Percentiles rank a stretch among this genome's conserved stretches.
These are phyloP conservation scores for Gypsophila paniculata DNA, from an alignment of 179 eudicot genomes.

Conservation along the genomic window DNA sequence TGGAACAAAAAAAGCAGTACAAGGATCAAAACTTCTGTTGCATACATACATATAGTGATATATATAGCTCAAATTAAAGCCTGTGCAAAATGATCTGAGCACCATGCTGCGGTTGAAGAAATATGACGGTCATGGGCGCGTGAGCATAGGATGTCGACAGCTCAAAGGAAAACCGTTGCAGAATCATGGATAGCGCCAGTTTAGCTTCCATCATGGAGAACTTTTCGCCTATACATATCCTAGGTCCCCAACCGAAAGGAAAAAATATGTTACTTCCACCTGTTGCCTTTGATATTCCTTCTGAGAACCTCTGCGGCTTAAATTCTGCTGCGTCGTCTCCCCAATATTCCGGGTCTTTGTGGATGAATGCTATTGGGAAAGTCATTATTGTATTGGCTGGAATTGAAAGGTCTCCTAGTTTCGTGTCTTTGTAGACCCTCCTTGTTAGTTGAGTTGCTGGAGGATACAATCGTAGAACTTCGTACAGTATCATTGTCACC, in stretches of 20 bases:
- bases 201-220: slow-evolving; percentile 30
- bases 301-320: slow-evolving; percentile 30
- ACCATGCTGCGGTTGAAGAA: slow-evolving; percentile 31
- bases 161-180: slow-evolving; percentile 29
- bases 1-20: neutral
- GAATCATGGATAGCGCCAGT: slow-evolving; percentile 27
- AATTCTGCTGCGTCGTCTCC: slow-evolving; percentile 32
- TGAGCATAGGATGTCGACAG: slow-evolving; percentile 32
- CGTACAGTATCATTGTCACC: slow-evolving; percentile 35
- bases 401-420: slow-evolving; percentile 24
- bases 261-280: slow-evolving; percentile 25
- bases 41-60: neutral
- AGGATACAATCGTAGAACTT: slow-evolving; percentile 31
- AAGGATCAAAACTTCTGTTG: neutral
- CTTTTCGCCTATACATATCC: slow-evolving; percentile 30
- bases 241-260: slow-evolving; percentile 33
- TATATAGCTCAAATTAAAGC: too few relatives aligned
- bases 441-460: slow-evolving; percentile 19
- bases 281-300: slow-evolving; percentile 31
- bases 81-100: slow-evolving; percentile 26
- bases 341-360: slow-evolving; percentile 25
- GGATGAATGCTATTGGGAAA: slow-evolving; percentile 13
- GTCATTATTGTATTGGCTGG: slow-evolving; percentile 19
- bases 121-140: slow-evolving; percentile 22
- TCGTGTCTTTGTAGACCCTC: slow-evolving; percentile 20